phyloP scores from a whole-genome alignment of 352 stramenopile species.

The Nothophytophthora sp. region DNA sequence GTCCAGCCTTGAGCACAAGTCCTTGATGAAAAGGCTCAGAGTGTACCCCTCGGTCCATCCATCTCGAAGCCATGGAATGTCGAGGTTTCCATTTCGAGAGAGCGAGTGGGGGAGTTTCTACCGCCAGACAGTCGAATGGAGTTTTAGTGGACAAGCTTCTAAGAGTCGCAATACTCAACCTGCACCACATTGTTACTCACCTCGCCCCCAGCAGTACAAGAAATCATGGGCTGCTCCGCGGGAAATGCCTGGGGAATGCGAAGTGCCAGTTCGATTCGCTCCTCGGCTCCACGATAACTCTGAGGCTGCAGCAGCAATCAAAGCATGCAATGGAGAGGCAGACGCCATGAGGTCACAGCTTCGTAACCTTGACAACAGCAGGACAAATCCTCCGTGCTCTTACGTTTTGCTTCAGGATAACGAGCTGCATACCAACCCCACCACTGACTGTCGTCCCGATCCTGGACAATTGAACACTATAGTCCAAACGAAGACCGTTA shows the following conservation, averaged over 20 bases:
- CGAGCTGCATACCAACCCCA: conserved; percentile 37
- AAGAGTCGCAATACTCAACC: no score
- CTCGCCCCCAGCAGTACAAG: conserved; percentile 48
- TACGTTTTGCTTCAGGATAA: conserved; percentile 43
- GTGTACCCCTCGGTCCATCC: conserved; percentile 62
- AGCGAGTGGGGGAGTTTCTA: conserved; percentile 47
- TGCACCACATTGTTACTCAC: no score
- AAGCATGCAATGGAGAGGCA: neutral
- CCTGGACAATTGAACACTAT: conserved; percentile 28
- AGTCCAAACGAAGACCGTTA: neutral
- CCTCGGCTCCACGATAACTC: conserved; percentile 25
- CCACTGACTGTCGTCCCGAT: conserved; percentile 21
- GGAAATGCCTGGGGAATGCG: conserved; percentile 44
- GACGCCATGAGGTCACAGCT: neutral
- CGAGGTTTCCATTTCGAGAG: conserved; percentile 37
- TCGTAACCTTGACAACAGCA: neutral
- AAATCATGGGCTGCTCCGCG: conserved; percentile 38
- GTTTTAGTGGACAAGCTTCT: no score
- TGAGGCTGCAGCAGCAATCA: no score
- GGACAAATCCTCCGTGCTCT: neutral
- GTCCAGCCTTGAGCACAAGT: conserved; percentile 47
- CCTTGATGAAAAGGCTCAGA: conserved; percentile 40
- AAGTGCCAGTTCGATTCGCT: conserved; percentile 45
- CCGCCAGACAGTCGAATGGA: neutral
- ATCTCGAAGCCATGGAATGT: conserved; percentile 49